Evolutionary conservation across 139 green algal genomes (phyloP), one percentile per base, ranked within the genome.

Genomic region (Raphidocelis subcapitata): DNA sequence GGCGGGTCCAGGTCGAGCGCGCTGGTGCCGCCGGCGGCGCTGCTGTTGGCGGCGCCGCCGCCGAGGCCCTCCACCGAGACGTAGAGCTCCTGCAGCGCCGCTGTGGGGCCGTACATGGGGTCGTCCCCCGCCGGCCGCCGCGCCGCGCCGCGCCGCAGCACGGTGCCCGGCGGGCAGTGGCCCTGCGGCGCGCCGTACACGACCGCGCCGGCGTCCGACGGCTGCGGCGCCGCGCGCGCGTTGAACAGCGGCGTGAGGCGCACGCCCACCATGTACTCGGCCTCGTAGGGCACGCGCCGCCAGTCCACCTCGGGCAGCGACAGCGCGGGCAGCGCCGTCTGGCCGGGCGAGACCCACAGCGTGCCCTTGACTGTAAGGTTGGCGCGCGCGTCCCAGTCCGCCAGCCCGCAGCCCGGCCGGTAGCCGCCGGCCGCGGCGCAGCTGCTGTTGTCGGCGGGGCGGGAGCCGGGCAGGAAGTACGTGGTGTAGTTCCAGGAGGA

Each of bases 131-230:
- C 10, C 28, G 57, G 20, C 29, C 20, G 23, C 59, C 32, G 18
- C 49, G 67, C 51, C 49, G 67, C 67, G 54, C 5, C 54, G 54
- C 54, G 54, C 12, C 24, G n/a, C 54, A 49, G 41, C 41, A 12
- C 41, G 41, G 12, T 61, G 54, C 72, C 72, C 33, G 72, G 72
- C 20, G 72, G 72, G 37, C 72, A 78, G 21, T 44, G 52, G 21
- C 63, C 72, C 20, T n/a, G 63, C 29, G 72, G 62, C 26, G 72
- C 72, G 26, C 72, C 72, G 67, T 67, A 78, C 23, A 78, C 49
- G 23, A 72, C 69, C 3, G 52, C 63, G 28, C 36, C 63, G 20
- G 65, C 41, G 62, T 78, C 31, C 21, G 47, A 37, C 12, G 5
- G 18, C 63, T 73, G 63, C 54, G 23, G 26, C n/a, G 36, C 28